Evolutionary conservation across 805 yeast genomes (phyloP), one percentile per base, ranked within the genome.

Genomic region (Myxozyma monticola): DNA sequence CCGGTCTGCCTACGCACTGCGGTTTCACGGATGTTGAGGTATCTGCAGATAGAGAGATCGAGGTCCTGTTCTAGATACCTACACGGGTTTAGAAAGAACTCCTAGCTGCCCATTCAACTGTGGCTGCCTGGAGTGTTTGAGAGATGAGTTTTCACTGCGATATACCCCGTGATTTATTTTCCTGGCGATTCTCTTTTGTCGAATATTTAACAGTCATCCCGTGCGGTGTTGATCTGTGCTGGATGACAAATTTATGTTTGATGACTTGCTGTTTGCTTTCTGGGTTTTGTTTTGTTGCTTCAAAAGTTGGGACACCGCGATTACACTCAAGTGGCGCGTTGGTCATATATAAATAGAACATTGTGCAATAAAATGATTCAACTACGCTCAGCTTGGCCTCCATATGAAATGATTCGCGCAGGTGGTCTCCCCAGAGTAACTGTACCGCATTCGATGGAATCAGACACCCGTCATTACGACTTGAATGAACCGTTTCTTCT

Each of bases 21-120:
- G 98, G 97, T 22, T 91, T 85, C 75, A 88, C 91, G 96, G 87
- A 90, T 65, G 96, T 91, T 50, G 99, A 91, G 70, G 91, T 91
- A 45, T 82, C 86, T 68, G 79, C 76, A 15, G 86, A 88, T 29
- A 98, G 98, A 49, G 89, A 89, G 65, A 90, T 91, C 61, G 95
- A 88, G 62, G 98, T 97, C 26, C 76, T 90, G 67, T 90, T 90
- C 67, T 90, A 75, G 63, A 17, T 30, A 18, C 26, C 21, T 31
- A n/a, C 15, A 25, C 24, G 8, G 15, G 22, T 42, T 24, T 12
- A 6, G 9, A 22, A 17, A 9, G 36, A 37, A 34, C 20, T 14
- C 15, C 10, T 20, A 8, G 24, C n/a, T 28, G 42, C 53, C 43
- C 50, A 51, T 48, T 43, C 49, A 48, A 51, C 49, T 47, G 56